These are phyloP conservation scores for Coemansia sp. DNA, from an alignment of 192 early-diverging fungal species.

Conservation along the genomic window DNA sequence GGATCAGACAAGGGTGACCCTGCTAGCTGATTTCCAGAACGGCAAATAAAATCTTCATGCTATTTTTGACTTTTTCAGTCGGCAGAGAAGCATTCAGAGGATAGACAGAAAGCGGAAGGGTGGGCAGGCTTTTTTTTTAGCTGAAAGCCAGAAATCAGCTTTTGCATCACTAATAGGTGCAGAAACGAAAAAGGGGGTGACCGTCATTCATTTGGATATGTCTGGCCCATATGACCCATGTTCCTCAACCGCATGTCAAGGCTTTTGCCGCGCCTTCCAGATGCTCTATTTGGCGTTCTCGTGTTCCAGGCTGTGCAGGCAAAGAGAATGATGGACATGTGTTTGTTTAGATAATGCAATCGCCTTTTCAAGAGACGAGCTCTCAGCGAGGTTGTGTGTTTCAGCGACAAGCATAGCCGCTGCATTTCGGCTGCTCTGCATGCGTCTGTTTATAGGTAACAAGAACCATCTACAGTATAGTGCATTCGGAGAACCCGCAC, in stretches of 20 bases:
- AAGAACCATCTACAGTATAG: neutral
- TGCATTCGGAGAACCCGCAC: neutral
- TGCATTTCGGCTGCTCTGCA: conserved; percentile 4
- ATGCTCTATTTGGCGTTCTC: neutral
- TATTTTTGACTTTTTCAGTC: neutral
- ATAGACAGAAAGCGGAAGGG: neutral
- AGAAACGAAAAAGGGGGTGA: neutral
- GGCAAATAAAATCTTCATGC: neutral
- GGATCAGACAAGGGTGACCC: neutral
- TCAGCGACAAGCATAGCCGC: neutral
- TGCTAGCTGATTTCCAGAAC: neutral
- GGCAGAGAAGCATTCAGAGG: neutral
- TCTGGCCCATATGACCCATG: conserved; percentile 1
- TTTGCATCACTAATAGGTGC: neutral
- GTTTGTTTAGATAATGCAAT: conserved; percentile 3
- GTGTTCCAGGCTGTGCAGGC: conserved; percentile 1
- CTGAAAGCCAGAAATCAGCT: neutral
- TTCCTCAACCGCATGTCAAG: conserved; percentile 4
- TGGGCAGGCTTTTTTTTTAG: neutral
- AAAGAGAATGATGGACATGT: conserved; percentile 4
- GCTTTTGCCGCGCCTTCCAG: neutral
- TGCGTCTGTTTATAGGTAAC: conserved; percentile 5
- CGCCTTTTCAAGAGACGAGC: neutral
- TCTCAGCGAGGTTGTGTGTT: neutral
- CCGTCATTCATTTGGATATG: conserved; percentile 2